Evolutionary conservation across 176 grass and related monocot species (phyloP).

Genomic region (Chrysopogon serrulatus): DNA sequence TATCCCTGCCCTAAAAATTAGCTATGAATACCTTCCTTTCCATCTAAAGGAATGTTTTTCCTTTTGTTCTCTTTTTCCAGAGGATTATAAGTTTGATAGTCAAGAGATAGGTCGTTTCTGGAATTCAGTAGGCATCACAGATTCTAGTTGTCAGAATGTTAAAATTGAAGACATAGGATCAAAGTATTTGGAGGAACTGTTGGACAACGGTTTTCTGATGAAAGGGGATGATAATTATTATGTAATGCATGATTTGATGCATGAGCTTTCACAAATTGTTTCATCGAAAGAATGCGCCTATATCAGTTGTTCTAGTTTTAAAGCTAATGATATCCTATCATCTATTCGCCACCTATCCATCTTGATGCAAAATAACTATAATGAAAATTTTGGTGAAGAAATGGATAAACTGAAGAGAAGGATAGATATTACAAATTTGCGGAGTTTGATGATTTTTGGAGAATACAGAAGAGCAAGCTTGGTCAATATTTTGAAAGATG

Average conservation of each 20-base stretch:
- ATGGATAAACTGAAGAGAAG: too few species aligned
- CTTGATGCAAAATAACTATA: background rate
- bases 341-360: background rate
- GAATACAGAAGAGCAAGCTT: background rate
- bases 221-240: background rate
- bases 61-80: background rate
- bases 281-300: background rate
- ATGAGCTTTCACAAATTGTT: background rate
- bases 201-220: background rate
- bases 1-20: background rate
- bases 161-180: too few species aligned
- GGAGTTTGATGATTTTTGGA: too few species aligned
- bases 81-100: background rate
- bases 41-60: constrained; percentile 6
- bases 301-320: background rate
- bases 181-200: background rate
- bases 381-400: too few species aligned
- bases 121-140: background rate
- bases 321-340: background rate
- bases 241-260: background rate
- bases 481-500: background rate
- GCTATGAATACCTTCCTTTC: constrained; percentile 20
- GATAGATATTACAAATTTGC: too few species aligned
- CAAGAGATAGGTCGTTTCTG: background rate
- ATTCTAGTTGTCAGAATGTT: background rate